These are phyloP conservation scores for Emericellopsis terricola DNA, from an alignment of 495 filamentous ascomycete species.

Conservation along the genomic window DNA sequence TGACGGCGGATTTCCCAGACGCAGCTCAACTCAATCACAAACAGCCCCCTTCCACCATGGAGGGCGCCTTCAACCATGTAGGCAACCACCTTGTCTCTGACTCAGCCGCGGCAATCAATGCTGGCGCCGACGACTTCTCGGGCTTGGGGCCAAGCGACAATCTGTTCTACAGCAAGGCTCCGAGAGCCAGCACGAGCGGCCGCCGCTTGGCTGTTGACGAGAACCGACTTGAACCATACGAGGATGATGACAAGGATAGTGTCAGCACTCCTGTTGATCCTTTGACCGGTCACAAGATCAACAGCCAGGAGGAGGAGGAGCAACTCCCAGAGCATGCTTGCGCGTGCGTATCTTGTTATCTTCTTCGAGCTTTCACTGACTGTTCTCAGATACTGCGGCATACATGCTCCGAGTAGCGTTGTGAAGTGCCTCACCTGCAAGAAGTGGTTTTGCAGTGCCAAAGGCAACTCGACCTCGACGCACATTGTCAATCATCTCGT, in stretches of 20 bases:
- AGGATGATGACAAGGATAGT: conserved; percentile 86
- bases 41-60: conserved; percentile 50
- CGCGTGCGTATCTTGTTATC: conserved; percentile 57
- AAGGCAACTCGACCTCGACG: conserved; percentile 89
- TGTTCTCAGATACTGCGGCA: conserved; percentile 83
- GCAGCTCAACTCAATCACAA: too few species aligned
- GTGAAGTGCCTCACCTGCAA: conserved; percentile 90
- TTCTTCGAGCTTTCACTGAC: neutral
- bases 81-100: conserved; percentile 66
- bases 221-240: conserved; percentile 72
- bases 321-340: conserved; percentile 91
- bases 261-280: conserved; percentile 71
- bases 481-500: conserved; percentile 98
- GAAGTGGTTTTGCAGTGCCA: conserved; percentile 99
- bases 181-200: conserved; percentile 37
- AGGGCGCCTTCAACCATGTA: conserved; percentile 71
- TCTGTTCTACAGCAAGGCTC: conserved; percentile 48
- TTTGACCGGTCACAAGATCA: conserved; percentile 44
- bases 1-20: too few species aligned
- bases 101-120: conserved; percentile 55
- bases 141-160: conserved; percentile 60
- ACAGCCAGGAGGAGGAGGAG: conserved; percentile 61
- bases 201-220: conserved; percentile 66
- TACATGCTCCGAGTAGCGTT: conserved; percentile 86
- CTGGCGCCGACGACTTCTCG: conserved; percentile 43